These are phyloP conservation scores for Moesziomyces sp. DNA, from an alignment of 1,284 basidiomycete genomes.

Conservation along the genomic window DNA sequence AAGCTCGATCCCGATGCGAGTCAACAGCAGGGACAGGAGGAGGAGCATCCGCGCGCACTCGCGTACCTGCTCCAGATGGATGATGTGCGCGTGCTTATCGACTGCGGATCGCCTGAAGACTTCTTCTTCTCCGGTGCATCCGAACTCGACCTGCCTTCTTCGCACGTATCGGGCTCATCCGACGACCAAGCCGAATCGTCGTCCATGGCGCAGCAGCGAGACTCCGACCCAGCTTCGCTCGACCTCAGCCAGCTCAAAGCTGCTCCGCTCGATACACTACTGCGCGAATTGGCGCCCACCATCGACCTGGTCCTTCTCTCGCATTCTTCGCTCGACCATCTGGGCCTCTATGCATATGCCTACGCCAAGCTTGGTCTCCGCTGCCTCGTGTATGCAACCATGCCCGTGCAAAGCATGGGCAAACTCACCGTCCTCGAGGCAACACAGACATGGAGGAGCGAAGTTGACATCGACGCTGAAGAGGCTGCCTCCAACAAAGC, in stretches of 20 bases:
- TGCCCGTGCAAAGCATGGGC: conserved; percentile 96
- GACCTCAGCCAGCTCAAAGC: conserved; percentile 32
- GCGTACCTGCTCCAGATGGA: conserved; percentile 90
- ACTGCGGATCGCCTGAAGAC: conserved; percentile 76
- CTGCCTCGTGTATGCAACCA: conserved; percentile 93
- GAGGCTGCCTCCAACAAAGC: conserved; percentile 8
- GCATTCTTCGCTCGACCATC: conserved; percentile 88
- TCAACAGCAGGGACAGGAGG: conserved; percentile 4
- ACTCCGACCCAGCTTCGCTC: conserved; percentile 13
- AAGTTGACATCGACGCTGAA: conserved; percentile 52
- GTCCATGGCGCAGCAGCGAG: conserved; percentile 42
- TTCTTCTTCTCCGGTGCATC: conserved; percentile 45
- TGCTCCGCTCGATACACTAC: conserved; percentile 41
- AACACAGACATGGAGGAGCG: conserved; percentile 55
- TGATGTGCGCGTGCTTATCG: conserved; percentile 90
- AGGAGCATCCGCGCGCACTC: conserved; percentile 60
- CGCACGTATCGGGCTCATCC: conserved; percentile 1
- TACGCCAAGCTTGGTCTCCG: conserved; percentile 85
- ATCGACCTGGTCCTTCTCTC: conserved; percentile 90
- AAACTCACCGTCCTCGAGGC: conserved; percentile 75
- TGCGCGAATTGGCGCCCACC: conserved; percentile 72
- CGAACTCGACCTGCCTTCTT: background rate
- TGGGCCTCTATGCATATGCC: conserved; percentile 91
- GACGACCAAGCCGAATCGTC: conserved; percentile 33
- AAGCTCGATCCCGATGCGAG: conserved; percentile 29